These are phyloP conservation scores for Penstemon davidsonii DNA, from an alignment of 257 asterid species.

Conservation along the genomic window DNA sequence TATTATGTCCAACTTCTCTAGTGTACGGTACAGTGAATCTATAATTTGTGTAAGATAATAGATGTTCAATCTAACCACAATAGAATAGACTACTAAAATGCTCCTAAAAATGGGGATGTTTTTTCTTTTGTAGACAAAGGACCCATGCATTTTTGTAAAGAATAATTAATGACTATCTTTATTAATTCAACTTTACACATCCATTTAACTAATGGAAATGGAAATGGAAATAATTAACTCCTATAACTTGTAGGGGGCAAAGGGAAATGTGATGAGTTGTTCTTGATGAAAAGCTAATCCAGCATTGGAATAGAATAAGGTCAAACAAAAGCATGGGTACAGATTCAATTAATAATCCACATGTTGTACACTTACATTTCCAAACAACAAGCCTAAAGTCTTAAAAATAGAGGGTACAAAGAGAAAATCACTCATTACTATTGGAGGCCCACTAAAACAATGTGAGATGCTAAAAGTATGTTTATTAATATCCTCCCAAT, in stretches of 20 bases:
- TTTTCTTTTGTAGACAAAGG: constrained; percentile 49
- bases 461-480: too few species aligned
- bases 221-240: not conserved
- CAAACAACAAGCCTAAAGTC: too few species aligned
- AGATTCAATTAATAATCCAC: constrained; percentile 27
- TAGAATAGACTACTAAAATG: constrained; percentile 14
- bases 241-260: constrained; percentile 22
- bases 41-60: constrained; percentile 25
- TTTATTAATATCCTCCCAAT: too few species aligned
- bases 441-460: too few species aligned
- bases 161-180: constrained; percentile 51
- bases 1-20: constrained; percentile 22
- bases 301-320: constrained; percentile 28
- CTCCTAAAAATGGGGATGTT: constrained; percentile 51
- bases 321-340: constrained; percentile 30
- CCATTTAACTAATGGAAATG: constrained; percentile 4
- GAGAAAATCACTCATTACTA: too few species aligned
- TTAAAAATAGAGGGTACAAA: too few species aligned
- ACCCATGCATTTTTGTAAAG: constrained; percentile 37
- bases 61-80: constrained; percentile 27
- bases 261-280: constrained; percentile 19
- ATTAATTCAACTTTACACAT: constrained; percentile 27
- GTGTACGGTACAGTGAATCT: constrained; percentile 32
- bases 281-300: constrained; percentile 6
- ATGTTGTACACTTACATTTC: not conserved